Conservation (phyloP, 2,329 filamentous ascomycete species). For the Aureobasidium sp. region DNA sequence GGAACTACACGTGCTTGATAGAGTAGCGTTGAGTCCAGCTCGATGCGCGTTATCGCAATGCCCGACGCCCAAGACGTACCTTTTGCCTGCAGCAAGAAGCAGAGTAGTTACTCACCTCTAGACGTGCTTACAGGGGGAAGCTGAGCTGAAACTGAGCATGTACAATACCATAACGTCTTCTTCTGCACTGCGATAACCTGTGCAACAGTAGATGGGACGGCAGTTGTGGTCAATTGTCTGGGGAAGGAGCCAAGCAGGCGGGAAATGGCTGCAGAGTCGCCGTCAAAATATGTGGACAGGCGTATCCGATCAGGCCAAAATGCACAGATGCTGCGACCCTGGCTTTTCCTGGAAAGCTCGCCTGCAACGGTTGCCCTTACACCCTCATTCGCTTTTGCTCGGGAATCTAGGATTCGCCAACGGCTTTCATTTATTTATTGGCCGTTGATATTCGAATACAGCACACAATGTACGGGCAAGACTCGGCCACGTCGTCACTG, state of each 20-base stretch:
- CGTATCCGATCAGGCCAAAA: neutral
- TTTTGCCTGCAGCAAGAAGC: neutral
- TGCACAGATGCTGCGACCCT: neutral
- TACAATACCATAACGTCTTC: neutral
- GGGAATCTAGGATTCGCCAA: constrained; percentile 8
- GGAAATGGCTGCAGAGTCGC: neutral
- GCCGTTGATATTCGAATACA: neutral
- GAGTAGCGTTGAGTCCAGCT: neutral
- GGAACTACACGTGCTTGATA: neutral
- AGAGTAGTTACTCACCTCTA: neutral
- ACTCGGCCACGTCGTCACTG: constrained; percentile 11
- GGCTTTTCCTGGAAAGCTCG: constrained; percentile 8
- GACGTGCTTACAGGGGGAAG: neutral
- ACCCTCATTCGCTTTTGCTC: neutral
- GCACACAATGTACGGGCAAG: neutral
- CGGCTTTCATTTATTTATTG: constrained; percentile 15
- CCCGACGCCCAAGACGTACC: neutral
- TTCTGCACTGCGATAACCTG: neutral
- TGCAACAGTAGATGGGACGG: constrained; percentile 8
- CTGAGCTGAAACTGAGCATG: constrained; percentile 3
- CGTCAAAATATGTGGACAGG: neutral
- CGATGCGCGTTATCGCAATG: neutral
- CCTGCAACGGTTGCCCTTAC: constrained; percentile 6
- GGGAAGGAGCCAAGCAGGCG: constrained; percentile 8
- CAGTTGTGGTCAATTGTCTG: constrained; percentile 5